Evolutionary conservation across 768 basidiomycete species (phyloP), one percentile per base, ranked within the genome.

Genomic region (Podaxis pistillaris): DNA sequence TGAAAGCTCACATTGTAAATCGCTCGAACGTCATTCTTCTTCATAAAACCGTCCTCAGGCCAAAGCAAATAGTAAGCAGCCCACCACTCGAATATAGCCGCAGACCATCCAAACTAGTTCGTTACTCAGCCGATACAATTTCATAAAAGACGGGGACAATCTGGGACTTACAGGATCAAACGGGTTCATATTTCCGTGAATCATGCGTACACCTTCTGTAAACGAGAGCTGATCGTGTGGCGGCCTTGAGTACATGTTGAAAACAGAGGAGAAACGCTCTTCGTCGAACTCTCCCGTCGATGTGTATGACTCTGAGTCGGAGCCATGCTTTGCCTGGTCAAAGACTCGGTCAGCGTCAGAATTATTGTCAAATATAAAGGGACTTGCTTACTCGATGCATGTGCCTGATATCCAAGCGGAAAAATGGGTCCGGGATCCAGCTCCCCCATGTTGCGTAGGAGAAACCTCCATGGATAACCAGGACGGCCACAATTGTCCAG

Each of bases 351-450:
- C 15, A n/a, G 12, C 22, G 47, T 56, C 7, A 33, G 8, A 33
- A 9, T 33, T 33, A 9, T 9, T 33, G 28, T 8, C 5, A 33
- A 2, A 60, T 26, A 24, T 28, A 22, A 53, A 11, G n/a, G 54
- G 58, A 15, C 19, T 3, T 13, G 13, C 71, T 57, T 64, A 77
- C 80, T 60, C 71, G 68, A 58, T 79, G 76, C 72, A 81, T 80
- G 53, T 72, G 64, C 38, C 73, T 70, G 41, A 81, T 73, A 40
- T 72, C 74, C 60, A 82, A 66, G 7, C 79, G 75, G 66, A 81
- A 81, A 66, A 76, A 74, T 9, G 78, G 78, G 67, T 81, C 79
- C 3, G 79, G 81, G 47, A 80, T 60, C 60, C 75, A 65, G 58
- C 68, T 68, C 19, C 74, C 73, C 69, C 66, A 76, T 26, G 77